These are phyloP conservation scores for Simmondsia chinensis DNA, from an alignment of 148 eudicot species.

Conservation along the genomic window DNA sequence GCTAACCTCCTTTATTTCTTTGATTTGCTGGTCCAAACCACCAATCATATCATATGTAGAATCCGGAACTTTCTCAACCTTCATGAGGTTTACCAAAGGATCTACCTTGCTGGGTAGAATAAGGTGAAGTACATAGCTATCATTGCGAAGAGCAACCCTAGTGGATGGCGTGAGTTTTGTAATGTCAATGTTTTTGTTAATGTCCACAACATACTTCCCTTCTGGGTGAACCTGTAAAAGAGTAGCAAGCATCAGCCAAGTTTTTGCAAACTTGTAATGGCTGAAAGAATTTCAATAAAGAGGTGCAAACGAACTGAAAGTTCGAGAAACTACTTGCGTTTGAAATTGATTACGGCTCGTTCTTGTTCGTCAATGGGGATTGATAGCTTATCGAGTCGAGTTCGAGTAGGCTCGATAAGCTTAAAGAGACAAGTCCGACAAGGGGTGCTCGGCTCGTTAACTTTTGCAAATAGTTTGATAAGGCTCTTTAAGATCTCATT, in stretches of 20 bases:
- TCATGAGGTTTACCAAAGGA: slow-evolving; percentile 8
- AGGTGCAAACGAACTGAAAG: no score
- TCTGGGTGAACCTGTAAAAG: neutral
- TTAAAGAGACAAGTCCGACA: neutral
- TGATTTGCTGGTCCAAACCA: slow-evolving; percentile 7
- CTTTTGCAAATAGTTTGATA: no score
- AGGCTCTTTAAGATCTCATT: no score
- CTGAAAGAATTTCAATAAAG: no score
- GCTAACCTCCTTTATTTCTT: slow-evolving; percentile 9
- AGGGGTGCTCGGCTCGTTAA: neutral
- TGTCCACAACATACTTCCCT: neutral
- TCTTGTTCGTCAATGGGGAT: no score
- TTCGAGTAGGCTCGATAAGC: no score
- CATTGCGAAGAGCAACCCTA: slow-evolving; percentile 4
- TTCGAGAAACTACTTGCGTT: no score
- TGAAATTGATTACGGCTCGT: no score
- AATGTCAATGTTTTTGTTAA: slow-evolving; percentile 1
- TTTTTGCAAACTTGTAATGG: neutral
- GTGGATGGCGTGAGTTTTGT: slow-evolving; percentile 1
- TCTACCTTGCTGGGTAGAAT: slow-evolving; percentile 3
- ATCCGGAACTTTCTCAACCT: slow-evolving; percentile 7
- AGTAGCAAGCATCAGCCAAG: neutral
- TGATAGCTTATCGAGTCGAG: no score
- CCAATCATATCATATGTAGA: slow-evolving; percentile 8
- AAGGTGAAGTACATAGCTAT: slow-evolving; percentile 2